Evolutionary conservation across 208 protist genomes (phyloP), one percentile per base, ranked within the genome.

Genomic region (Crithidia bombi): DNA sequence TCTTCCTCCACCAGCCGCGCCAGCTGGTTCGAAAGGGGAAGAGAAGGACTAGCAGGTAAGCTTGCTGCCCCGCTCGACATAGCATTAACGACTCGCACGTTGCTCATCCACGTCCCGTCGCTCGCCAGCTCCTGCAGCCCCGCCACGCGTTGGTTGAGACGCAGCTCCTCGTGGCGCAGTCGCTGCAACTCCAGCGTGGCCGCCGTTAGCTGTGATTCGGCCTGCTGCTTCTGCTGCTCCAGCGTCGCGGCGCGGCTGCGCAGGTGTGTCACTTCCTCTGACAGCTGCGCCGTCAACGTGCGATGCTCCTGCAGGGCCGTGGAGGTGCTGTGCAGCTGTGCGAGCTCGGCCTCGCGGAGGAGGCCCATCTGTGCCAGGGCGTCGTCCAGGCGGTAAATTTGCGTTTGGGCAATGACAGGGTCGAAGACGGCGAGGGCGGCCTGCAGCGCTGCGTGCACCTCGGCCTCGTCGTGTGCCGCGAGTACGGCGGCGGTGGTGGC

Each of bases 341-440:
- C 61, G 23, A 83, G 67, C 55, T 94, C 86, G 52, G 83, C 86
- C 72, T 94, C 86, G 0, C 87, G 91, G 47, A 96, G 79, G 51
- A 96, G 43, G 14, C 77, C 65, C 35, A 93, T 17, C 51, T 94
- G 89, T 14, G 91, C 87, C 11, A 96, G 71, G n/a, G 91, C 85
- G 67, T 81, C 85, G 61, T 96, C 91, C 12, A 96, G 82, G 7
- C 89, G 87, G 36, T 91, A 78, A 46, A 96, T 87, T 44, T 93
- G 86, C 11, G 69, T 59, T 63, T 96, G 87, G 0, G 91, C 91
- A 49, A 96, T 74, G 44, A 85, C 15, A 0, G 91, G 91, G 58
- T 96, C 91, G 65, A 96, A 96, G 7, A 75, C 39, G 30, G 84
- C 76, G 2, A 91, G 66, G 0, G 75, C 67, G 17, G 41, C 70